A percentile compares a stretch with the other conserved stretches of the same genome.
Evolutionary conservation across 345 rosid species (phyloP).

Genomic region (Gossypium herbaceum): DNA sequence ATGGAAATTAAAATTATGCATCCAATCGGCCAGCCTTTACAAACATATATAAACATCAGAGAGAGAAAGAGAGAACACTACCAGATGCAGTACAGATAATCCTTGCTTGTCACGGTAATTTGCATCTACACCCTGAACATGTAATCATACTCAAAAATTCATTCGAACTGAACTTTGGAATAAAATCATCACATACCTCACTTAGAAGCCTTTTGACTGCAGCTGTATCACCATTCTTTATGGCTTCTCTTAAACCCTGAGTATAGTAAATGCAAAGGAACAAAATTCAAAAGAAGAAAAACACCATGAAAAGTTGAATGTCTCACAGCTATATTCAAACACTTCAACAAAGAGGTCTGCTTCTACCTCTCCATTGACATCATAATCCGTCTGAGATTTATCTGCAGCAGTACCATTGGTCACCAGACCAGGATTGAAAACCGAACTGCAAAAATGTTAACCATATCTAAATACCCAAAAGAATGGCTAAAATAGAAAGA

Average conservation of each 20-base stretch:
- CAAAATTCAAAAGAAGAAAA: background rate
- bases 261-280: constrained; percentile 17
- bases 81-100: constrained; percentile 86
- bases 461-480: constrained; percentile 11
- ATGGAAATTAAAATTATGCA: background rate
- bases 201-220: constrained; percentile 75
- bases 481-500: background rate
- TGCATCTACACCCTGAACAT: constrained; percentile 79
- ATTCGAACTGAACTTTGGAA: background rate
- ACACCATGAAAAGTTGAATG: constrained; percentile 4
- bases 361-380: constrained; percentile 81
- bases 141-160: constrained; percentile 16
- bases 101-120: constrained; percentile 89
- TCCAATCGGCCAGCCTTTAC: background rate
- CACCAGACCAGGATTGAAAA: constrained; percentile 50
- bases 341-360: background rate
- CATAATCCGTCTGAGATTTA: constrained; percentile 65
- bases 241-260: constrained; percentile 94
- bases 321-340: background rate
- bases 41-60: background rate
- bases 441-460: constrained; percentile 41
- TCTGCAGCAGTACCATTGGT: constrained; percentile 28
- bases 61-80: constrained; percentile 25
- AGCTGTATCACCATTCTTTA: constrained; percentile 75
- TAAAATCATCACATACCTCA: constrained; percentile 48